phyloP scores from a whole-genome alignment of 164 flowering plant genomes.

The Chloranthus sessilifolius region DNA sequence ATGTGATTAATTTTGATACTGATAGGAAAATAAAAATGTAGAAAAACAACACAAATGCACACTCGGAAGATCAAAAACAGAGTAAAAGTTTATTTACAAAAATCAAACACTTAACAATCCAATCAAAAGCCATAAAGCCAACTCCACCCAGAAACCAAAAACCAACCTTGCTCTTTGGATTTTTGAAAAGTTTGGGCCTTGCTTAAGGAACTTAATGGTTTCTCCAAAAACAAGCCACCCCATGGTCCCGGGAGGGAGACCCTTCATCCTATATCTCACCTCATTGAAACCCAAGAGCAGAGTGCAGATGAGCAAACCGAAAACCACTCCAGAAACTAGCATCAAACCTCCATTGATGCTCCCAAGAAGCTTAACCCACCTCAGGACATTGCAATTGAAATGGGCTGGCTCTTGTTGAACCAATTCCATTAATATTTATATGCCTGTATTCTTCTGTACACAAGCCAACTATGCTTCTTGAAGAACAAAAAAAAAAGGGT shows the following conservation, averaged over 20 bases:
- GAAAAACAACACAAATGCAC: no score
- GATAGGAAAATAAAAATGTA: no score
- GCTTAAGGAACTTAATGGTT: constrained; percentile 87
- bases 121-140: no score
- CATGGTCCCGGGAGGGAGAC: constrained; percentile 95
- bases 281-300: constrained; percentile 78
- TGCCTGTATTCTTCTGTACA: no score
- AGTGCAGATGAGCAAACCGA: constrained; percentile 44
- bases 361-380: constrained; percentile 22
- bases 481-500: no score
- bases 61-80: no score
- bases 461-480: no score
- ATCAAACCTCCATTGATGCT: constrained; percentile 60
- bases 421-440: no score
- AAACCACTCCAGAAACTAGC: constrained; percentile 27
- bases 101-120: no score
- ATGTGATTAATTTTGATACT: no score
- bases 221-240: constrained; percentile 98
- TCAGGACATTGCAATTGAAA: constrained; percentile 19
- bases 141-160: not conserved
- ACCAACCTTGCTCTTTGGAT: constrained; percentile 75
- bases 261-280: constrained; percentile 68
- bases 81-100: no score
- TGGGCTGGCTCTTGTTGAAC: constrained; percentile 28
- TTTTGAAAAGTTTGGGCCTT: constrained; percentile 82